phyloP scores from a whole-genome alignment of 352 stramenopile species.

The Saprolegnia parasitica region DNA sequence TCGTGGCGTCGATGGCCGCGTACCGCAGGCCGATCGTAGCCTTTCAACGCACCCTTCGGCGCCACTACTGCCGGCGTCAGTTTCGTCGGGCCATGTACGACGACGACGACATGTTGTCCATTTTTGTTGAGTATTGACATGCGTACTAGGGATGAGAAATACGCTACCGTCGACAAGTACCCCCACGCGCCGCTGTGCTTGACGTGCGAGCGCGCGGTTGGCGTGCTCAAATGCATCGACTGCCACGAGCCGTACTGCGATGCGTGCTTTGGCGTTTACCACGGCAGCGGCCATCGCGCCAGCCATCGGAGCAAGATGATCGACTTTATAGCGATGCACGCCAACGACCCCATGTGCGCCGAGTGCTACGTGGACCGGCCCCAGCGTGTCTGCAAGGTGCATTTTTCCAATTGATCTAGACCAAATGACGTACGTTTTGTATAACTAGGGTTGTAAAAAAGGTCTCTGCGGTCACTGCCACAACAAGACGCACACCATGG shows the following conservation, averaged over 20 bases:
- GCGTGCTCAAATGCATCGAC: slow-evolving; percentile 20
- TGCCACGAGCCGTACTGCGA: slow-evolving; percentile 29
- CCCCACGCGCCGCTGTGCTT: slow-evolving; percentile 24
- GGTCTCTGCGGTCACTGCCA: slow-evolving; percentile 10
- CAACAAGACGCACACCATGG: slow-evolving; percentile 14
- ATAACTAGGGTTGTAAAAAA: slow-evolving; percentile 21
- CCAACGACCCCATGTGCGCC: slow-evolving; percentile 14
- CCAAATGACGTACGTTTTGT: not conserved
- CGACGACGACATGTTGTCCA: too few species aligned
- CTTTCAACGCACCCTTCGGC: slow-evolving; percentile 15
- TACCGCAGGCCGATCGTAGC: slow-evolving; percentile 20
- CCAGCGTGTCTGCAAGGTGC: slow-evolving; percentile 22
- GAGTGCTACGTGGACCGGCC: slow-evolving; percentile 1
- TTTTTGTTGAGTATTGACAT: not conserved
- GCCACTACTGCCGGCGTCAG: slow-evolving; percentile 9
- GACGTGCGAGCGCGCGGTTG: slow-evolving; percentile 11
- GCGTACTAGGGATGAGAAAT: slow-evolving; percentile 12
- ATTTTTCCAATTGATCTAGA: not conserved
- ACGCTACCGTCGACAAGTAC: slow-evolving; percentile 7
- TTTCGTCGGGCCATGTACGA: slow-evolving; percentile 16
- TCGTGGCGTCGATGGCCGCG: slow-evolving; percentile 8
- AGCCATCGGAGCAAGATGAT: slow-evolving; percentile 2
- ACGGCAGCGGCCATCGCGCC: slow-evolving; percentile 3
- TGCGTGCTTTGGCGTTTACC: slow-evolving; percentile 17
- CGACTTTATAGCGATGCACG: slow-evolving; percentile 24